Conservation (phyloP, 192 early-diverging fungal genomes). For the Phlyctochytrium planicorne region DNA sequence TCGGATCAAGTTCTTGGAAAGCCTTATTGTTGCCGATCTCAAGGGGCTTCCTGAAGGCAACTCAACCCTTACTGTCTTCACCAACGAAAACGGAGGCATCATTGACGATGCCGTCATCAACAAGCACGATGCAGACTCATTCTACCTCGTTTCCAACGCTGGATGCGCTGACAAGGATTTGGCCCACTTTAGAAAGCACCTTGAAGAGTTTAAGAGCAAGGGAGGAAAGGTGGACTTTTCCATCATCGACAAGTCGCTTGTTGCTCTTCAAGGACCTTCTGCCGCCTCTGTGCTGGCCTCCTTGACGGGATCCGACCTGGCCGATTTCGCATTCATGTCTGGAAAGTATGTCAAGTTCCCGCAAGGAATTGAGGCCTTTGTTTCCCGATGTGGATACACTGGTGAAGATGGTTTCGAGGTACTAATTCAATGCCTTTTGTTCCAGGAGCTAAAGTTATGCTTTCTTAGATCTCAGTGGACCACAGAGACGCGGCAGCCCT, state of each 20-base stretch:
- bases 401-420: slow-evolving; percentile 99
- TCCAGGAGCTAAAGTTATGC: background rate
- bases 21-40: slow-evolving; percentile 84
- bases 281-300: slow-evolving; percentile 68
- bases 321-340: slow-evolving; percentile 89
- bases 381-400: slow-evolving; percentile 97
- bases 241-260: slow-evolving; percentile 80
- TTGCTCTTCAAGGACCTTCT: slow-evolving; percentile 92
- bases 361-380: slow-evolving; percentile 58
- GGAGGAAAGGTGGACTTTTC: slow-evolving; percentile 89
- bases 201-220: slow-evolving; percentile 77
- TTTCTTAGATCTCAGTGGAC: slow-evolving; percentile 76
- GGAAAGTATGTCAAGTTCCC: slow-evolving; percentile 67
- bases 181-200: slow-evolving; percentile 78
- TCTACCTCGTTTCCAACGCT: slow-evolving; percentile 95
- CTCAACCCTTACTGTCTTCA: slow-evolving; percentile 89
- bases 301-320: slow-evolving; percentile 58
- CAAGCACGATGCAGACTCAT: slow-evolving; percentile 66
- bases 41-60: slow-evolving; percentile 72
- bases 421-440: background rate
- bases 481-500: slow-evolving; percentile 66
- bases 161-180: slow-evolving; percentile 97
- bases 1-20: slow-evolving; percentile 82
- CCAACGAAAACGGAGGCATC: slow-evolving; percentile 95
- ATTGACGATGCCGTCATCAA: slow-evolving; percentile 98